phyloP scores from a whole-genome alignment of 176 grass and related monocot genomes.

The Chrysopogon serrulatus region DNA sequence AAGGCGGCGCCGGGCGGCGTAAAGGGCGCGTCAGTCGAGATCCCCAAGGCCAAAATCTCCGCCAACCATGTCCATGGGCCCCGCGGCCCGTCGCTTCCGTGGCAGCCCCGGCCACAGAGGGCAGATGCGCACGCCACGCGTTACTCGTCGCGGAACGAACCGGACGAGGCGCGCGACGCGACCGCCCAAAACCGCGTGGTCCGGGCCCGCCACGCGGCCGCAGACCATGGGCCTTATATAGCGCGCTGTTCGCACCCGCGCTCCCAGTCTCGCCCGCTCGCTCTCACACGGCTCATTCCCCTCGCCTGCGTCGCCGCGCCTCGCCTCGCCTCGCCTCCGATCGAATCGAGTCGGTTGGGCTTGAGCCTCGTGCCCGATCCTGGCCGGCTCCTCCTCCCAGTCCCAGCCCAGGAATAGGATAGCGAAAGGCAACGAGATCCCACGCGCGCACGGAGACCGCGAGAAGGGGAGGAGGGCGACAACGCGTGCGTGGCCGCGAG shows the following conservation, averaged over 20 bases:
- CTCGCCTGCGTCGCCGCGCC: not conserved
- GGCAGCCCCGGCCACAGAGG: not conserved
- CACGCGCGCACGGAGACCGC: not conserved
- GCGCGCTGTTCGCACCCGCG: not conserved
- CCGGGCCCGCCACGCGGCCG: not conserved
- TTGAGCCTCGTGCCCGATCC: not conserved
- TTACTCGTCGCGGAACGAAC: too few species aligned
- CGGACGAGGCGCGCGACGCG: not conserved
- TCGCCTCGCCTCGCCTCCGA: not conserved
- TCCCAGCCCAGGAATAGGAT: not conserved
- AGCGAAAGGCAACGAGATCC: constrained; percentile 1
- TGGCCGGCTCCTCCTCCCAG: not conserved
- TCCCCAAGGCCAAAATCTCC: not conserved
- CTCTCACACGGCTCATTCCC: too few species aligned
- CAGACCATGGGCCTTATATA: constrained; percentile 9
- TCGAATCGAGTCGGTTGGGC: not conserved
- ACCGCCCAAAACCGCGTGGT: not conserved
- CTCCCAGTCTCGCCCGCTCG: not conserved
- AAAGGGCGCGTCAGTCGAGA: not conserved
- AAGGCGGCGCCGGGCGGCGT: too few species aligned
- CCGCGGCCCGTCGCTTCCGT: not conserved
- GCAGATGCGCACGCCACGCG: not conserved
- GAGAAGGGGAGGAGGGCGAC: not conserved
- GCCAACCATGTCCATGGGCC: not conserved
- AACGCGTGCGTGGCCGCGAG: not conserved